phyloP scores from a whole-genome alignment of 345 rosid genomes.

The Cochlearia excelsa region DNA sequence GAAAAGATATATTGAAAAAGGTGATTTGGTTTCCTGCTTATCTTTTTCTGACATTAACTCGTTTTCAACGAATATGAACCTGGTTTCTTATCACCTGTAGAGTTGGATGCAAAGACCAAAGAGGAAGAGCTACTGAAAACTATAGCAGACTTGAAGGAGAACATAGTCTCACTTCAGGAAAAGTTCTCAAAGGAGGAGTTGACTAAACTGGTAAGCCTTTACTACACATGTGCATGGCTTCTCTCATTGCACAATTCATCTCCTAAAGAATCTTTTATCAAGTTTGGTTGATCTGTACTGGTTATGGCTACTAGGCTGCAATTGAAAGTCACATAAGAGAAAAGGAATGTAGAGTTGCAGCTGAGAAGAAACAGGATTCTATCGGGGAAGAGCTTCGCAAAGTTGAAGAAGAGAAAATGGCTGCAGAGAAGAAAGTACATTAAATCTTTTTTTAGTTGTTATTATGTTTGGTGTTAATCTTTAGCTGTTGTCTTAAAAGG shows the following conservation, averaged over 20 bases:
- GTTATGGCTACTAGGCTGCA: slow-evolving; percentile 53
- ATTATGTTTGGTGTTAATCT: slow-evolving; percentile 2
- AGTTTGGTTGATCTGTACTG: slow-evolving; percentile 9
- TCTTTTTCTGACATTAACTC: not conserved
- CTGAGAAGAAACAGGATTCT: slow-evolving; percentile 59
- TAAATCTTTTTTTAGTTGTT: not conserved
- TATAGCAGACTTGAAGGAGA: slow-evolving; percentile 48
- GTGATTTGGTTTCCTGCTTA: slow-evolving; percentile 37
- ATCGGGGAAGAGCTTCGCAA: slow-evolving; percentile 62
- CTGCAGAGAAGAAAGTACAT: slow-evolving; percentile 66
- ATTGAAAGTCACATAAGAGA: slow-evolving; percentile 57
- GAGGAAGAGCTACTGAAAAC: slow-evolving; percentile 45
- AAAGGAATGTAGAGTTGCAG: slow-evolving; percentile 55
- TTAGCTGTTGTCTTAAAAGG: slow-evolving; percentile 5
- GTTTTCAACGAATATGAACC: slow-evolving; percentile 8
- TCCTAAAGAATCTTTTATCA: not conserved
- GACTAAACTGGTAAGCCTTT: slow-evolving; percentile 55
- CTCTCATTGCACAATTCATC: not conserved
- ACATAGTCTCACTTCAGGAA: slow-evolving; percentile 48
- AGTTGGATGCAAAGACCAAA: slow-evolving; percentile 52
- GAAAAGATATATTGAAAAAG: slow-evolving; percentile 51
- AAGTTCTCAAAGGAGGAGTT: slow-evolving; percentile 57
- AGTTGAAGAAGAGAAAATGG: slow-evolving; percentile 60
- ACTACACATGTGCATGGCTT: not conserved
- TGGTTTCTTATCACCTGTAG: slow-evolving; percentile 35